These are phyloP conservation scores for Verticillium alfalfae DNA, from an alignment of 2,329 filamentous ascomycete species.

Conservation along the genomic window DNA sequence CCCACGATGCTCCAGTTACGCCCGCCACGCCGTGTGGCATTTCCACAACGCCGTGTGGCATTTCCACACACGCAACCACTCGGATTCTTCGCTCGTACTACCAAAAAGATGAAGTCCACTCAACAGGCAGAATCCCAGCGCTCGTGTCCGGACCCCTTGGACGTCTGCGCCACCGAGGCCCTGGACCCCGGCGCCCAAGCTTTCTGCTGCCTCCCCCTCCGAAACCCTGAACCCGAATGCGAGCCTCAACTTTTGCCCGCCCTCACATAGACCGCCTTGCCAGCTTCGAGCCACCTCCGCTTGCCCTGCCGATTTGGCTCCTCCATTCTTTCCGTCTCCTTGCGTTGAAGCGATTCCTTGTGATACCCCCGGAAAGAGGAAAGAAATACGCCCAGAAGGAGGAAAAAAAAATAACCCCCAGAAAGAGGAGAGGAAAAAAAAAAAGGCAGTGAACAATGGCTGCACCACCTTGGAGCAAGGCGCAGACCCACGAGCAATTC, in stretches of 20 bases:
- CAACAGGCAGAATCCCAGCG: not conserved
- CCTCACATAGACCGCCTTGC: not conserved
- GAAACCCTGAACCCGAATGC: not conserved
- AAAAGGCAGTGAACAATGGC: slow-evolving; percentile 1
- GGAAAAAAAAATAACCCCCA: not conserved
- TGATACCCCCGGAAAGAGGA: not conserved
- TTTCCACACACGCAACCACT: no score
- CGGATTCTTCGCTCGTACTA: no score
- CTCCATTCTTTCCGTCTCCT: no score
- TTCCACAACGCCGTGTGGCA: no score
- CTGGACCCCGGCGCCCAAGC: not conserved
- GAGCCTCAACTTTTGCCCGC: not conserved
- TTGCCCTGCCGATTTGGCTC: not conserved
- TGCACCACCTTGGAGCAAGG: slow-evolving; percentile 26
- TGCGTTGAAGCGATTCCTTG: not conserved
- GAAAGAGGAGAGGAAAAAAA: not conserved
- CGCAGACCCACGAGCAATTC: slow-evolving; percentile 35
- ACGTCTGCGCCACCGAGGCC: not conserved
- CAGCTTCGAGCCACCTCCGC: not conserved
- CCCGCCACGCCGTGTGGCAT: no score
- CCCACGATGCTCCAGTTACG: no score
- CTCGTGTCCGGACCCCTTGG: not conserved
- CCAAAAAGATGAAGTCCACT: not conserved
- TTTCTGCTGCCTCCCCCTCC: not conserved
- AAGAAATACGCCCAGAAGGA: no score